Percentiles rank a stretch among this genome's conserved stretches.
phyloP scores from a whole-genome alignment of 768 basidiomycete species.

The Rhodotorula diobovata region DNA sequence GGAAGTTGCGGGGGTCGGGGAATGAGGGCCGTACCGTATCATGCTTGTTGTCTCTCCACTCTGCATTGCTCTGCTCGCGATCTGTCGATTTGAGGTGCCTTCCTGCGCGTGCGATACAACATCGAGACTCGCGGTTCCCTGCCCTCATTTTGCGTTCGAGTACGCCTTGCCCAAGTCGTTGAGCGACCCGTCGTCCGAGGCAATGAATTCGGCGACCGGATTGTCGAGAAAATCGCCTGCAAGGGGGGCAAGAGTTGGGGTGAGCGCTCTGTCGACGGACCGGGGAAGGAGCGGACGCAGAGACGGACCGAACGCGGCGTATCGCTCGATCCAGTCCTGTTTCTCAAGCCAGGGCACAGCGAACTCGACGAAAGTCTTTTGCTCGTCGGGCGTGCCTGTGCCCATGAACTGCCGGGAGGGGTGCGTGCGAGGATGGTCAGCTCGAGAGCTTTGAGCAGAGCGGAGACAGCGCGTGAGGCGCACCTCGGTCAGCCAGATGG shows the following conservation, averaged over 20 bases:
- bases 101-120: neutral
- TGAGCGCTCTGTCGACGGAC: neutral
- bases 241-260: accelerated
- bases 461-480: neutral
- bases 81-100: neutral
- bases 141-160: neutral
- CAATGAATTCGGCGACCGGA: slow-evolving; percentile 9
- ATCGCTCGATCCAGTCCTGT: slow-evolving; percentile 24
- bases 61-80: neutral
- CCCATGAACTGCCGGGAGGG: slow-evolving; percentile 20
- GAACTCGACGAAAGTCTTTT: slow-evolving; percentile 2
- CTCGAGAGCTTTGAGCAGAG: neutral
- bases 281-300: neutral
- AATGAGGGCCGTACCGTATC: no score
- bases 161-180: slow-evolving; percentile 19
- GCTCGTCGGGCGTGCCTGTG: slow-evolving; percentile 8
- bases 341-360: slow-evolving; percentile 18
- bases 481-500: slow-evolving; percentile 23
- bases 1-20: no score
- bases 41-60: neutral
- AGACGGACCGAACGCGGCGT: slow-evolving; percentile 23
- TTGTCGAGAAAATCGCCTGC: slow-evolving; percentile 26
- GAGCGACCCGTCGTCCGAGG: neutral
- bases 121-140: neutral
- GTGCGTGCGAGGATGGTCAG: neutral